Evolutionary conservation across 805 yeast genomes (phyloP).

Genomic region (Hyphopichia homilentoma): DNA sequence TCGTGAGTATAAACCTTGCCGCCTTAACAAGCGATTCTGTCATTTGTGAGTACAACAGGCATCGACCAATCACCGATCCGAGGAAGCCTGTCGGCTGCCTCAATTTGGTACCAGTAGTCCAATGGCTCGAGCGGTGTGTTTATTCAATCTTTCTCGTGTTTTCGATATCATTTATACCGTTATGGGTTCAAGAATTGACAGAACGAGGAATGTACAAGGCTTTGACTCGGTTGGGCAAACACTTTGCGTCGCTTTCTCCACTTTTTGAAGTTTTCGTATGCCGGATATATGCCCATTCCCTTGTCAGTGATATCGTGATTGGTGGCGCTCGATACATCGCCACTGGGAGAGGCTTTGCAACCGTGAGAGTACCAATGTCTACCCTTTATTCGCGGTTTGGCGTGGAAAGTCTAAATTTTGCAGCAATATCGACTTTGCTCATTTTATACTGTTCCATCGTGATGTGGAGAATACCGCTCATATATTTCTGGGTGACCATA

Average conservation of each 20-base stretch:
- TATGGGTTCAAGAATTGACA: constrained; percentile 73
- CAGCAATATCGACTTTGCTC: constrained; percentile 47
- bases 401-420: constrained; percentile 60
- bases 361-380: constrained; percentile 73
- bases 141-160: constrained; percentile 79
- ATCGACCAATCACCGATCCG: constrained; percentile 65
- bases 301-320: constrained; percentile 66
- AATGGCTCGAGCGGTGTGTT: constrained; percentile 80
- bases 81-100: constrained; percentile 68
- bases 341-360: constrained; percentile 85
- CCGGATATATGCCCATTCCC: constrained; percentile 70
- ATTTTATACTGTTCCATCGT: constrained; percentile 55
- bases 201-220: constrained; percentile 83
- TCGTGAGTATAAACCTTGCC: constrained; percentile 67
- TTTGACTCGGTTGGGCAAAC: constrained; percentile 63
- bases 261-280: constrained; percentile 82
- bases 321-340: constrained; percentile 89
- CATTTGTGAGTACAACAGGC: constrained; percentile 62
- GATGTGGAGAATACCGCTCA: constrained; percentile 57
- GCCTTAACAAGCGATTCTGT: constrained; percentile 71
- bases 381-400: constrained; percentile 75
- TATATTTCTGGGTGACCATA: constrained; percentile 74
- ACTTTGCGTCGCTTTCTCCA: constrained; percentile 68
- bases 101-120: constrained; percentile 68
- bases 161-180: constrained; percentile 75